Base-by-base conservation (phyloP, 2,329 filamentous ascomycete genomes). In the Verticillium nonalfalfae region DNA sequence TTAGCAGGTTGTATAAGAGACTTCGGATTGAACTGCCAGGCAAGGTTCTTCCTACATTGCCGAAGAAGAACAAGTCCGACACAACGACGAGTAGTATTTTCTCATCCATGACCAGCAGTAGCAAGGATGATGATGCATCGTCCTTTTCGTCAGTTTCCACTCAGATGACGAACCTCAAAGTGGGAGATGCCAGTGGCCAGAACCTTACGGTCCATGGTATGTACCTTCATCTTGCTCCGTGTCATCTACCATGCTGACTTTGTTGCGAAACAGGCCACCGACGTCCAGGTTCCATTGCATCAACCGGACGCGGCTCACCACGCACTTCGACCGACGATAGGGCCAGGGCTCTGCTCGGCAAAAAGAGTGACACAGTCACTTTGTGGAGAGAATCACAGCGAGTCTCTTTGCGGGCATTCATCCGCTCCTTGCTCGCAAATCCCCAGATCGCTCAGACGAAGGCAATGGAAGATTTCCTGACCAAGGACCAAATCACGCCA, bases 361-460 rank as follows among this genome's bases (percentile, higher is more conserved):
- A 64, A 67, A 62, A 45, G 15, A 66, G 61, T n/a, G 65, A 68
- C 35, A 65, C 70, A 40, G 73, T 73, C 36, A 40, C 18, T 0
- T 78, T 98, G 15, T 93, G 90, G 78, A 85, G 95, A 50, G 95
- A 99, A 77, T 90, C 87, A 67, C 95, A 98, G 75, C 86, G 95
- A 66, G 90, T 98, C 18, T 98, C 94, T 1, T 80, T 99, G 4
- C 85, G 95, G 60, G 93, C 95, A 0, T 98, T 95, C 72, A 77
- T 99, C n/a, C 86, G 95, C 52, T 91, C 89, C 21, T 81, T 98
- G 13, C 77, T 99, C 33, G 86, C 94, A 56, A 96, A 97, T 68
- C 86, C 90, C 38, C 89, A 93, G 64, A 87, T 96, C 63, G 91
- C 93, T 39, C 85, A 87, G 62, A 96, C 93, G 0, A 90, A 88